Conservation (phyloP, 1,284 basidiomycete species). For the Cryptococcus sp. region DNA sequence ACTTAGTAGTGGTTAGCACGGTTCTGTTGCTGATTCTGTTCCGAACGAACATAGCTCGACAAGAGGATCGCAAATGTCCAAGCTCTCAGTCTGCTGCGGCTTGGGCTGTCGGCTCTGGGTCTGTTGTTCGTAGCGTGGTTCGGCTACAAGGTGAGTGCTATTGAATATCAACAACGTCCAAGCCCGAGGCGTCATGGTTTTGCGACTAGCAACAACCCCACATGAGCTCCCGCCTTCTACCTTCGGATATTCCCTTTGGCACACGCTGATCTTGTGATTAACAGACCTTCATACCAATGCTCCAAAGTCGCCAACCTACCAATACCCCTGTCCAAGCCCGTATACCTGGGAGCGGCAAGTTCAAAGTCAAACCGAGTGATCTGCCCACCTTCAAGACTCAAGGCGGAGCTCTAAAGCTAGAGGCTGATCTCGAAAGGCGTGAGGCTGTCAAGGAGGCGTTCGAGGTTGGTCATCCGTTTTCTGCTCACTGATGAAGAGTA, state of each 20-base stretch:
- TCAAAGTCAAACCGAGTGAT: conserved; percentile 13
- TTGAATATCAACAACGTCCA: not conserved
- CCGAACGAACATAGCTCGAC: conserved; percentile 8
- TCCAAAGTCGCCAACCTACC: not conserved
- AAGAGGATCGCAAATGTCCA: conserved; percentile 16
- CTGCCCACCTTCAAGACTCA: conserved; percentile 2
- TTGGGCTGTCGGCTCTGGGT: conserved; percentile 12
- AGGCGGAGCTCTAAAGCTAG: conserved; percentile 21
- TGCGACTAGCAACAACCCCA: too few relatives aligned
- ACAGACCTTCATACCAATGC: conserved; percentile 12
- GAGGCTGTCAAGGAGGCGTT: conserved; percentile 74
- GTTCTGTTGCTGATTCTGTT: not conserved
- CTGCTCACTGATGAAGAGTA: too few relatives aligned
- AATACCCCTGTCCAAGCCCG: conserved; percentile 4
- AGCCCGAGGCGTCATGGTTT: too few relatives aligned
- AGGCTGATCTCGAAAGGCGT: conserved; percentile 64
- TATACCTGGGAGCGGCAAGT: conserved; percentile 11
- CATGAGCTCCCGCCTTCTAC: too few relatives aligned
- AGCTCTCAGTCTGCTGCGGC: conserved; percentile 5
- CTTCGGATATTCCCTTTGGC: too few relatives aligned
- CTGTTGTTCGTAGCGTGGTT: conserved; percentile 21
- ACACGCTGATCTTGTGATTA: not conserved
- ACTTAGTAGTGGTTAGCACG: too few relatives aligned
- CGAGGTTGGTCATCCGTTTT: conserved; percentile 59
- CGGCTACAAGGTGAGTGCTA: conserved; percentile 15